A percentile compares a stretch with the other conserved stretches of the same genome.
Evolutionary conservation across 495 filamentous ascomycete genomes (phyloP).

Genomic region (Amniculicola lignicola): DNA sequence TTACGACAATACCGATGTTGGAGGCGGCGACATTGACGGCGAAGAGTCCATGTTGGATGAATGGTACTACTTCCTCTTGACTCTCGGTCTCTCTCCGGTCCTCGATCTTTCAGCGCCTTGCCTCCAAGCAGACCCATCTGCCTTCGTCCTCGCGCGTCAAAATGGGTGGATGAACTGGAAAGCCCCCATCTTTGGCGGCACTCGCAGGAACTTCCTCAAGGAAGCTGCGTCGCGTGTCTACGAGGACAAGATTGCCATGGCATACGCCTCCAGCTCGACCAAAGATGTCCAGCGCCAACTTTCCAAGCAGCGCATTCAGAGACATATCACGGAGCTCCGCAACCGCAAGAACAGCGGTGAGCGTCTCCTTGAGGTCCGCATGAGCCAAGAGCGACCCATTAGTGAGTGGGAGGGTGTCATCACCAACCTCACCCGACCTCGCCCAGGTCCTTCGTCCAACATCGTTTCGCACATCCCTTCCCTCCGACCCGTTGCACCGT

Average conservation of each 20-base stretch:
- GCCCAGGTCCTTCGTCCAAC: slow-evolving; percentile 6
- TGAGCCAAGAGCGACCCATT: slow-evolving; percentile 39
- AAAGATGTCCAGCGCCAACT: slow-evolving; percentile 36
- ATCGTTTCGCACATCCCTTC: slow-evolving; percentile 25
- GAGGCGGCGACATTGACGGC: slow-evolving; percentile 48
- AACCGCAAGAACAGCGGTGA: slow-evolving; percentile 22
- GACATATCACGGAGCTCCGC: slow-evolving; percentile 37
- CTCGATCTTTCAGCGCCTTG: slow-evolving; percentile 53
- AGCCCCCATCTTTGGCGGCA: slow-evolving; percentile 44
- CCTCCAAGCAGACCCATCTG: slow-evolving; percentile 39
- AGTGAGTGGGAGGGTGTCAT: slow-evolving; percentile 39
- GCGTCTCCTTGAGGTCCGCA: slow-evolving; percentile 25
- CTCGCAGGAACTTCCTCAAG: slow-evolving; percentile 60
- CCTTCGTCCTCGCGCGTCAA: slow-evolving; percentile 52
- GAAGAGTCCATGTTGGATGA: slow-evolving; percentile 60
- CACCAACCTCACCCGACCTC: slow-evolving; percentile 17
- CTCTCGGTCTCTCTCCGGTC: slow-evolving; percentile 56
- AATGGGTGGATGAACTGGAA: slow-evolving; percentile 59
- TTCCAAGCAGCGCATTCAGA: slow-evolving; percentile 37
- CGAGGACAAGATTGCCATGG: slow-evolving; percentile 47
- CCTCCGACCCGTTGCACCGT: slow-evolving; percentile 2
- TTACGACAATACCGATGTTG: slow-evolving; percentile 50
- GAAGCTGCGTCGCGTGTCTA: slow-evolving; percentile 61
- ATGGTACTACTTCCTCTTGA: slow-evolving; percentile 61
- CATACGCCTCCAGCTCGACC: slow-evolving; percentile 16